Percentiles rank a stretch among this genome's conserved stretches.
phyloP scores from a whole-genome alignment of 1,139 yeast genomes.

The Blastobotrys aristatus region DNA sequence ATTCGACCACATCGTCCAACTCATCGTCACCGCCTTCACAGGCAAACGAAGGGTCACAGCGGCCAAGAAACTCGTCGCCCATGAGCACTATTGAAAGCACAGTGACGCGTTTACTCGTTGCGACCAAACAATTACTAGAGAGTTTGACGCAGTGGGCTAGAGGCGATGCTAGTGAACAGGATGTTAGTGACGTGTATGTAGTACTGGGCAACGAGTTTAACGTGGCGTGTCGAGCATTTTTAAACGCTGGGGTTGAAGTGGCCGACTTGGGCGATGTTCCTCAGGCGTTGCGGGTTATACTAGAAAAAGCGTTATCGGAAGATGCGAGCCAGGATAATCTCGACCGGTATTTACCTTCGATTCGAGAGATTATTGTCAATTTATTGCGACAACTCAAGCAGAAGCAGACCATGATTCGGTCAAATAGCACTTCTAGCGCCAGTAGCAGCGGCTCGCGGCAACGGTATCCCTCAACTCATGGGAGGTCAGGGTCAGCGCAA shows the following conservation, averaged over 20 bases:
- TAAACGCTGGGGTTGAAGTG: constrained; percentile 62
- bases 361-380: constrained; percentile 80
- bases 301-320: constrained; percentile 84
- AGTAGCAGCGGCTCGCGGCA: neutral
- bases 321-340: constrained; percentile 80
- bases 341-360: constrained; percentile 76
- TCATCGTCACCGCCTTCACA: neutral
- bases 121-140: constrained; percentile 83
- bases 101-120: constrained; percentile 75
- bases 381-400: constrained; percentile 73
- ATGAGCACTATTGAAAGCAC: constrained; percentile 73
- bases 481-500: neutral
- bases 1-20: neutral
- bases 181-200: constrained; percentile 88
- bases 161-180: constrained; percentile 68
- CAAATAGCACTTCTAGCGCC: constrained; percentile 5
- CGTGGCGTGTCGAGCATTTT: constrained; percentile 71
- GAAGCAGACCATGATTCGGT: constrained; percentile 48
- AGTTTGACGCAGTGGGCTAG: constrained; percentile 90
- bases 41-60: neutral
- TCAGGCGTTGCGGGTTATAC: constrained; percentile 58
- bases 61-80: constrained; percentile 15
- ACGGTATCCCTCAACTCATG: neutral
- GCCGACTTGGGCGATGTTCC: constrained; percentile 76
- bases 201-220: constrained; percentile 91